Evolutionary conservation across 148 eudicot species (phyloP).

Genomic region (Spergularia marina): DNA sequence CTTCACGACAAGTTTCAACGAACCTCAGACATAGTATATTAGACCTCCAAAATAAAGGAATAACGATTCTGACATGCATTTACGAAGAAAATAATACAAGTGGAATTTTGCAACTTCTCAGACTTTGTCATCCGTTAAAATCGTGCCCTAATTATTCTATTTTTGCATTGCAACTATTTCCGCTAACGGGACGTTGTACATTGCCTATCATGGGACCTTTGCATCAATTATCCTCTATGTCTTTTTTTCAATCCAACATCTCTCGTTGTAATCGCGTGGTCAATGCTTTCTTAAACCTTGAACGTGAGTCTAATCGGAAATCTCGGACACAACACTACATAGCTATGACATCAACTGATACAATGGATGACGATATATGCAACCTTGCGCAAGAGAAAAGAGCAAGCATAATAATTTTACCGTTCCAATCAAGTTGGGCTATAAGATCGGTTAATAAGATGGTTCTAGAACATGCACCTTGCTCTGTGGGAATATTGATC

Average conservation of each 20-base stretch:
- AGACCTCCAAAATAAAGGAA: not conserved
- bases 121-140: constrained; percentile 7
- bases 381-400: constrained; percentile 2
- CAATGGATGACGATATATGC: constrained; percentile 10
- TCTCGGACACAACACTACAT: constrained; percentile 7
- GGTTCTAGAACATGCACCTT: constrained; percentile 43
- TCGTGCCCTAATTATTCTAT: constrained; percentile 9
- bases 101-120: constrained; percentile 19
- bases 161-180: constrained; percentile 20
- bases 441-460: constrained; percentile 27
- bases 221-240: not conserved
- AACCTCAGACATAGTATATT: constrained; percentile 3
- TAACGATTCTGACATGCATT: constrained; percentile 22
- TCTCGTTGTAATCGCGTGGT: constrained; percentile 7
- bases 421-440: not conserved
- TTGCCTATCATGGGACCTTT: constrained; percentile 20
- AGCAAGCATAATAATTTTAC: not conserved
- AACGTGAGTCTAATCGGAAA: constrained; percentile 9
- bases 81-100: constrained; percentile 25
- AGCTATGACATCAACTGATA: not conserved
- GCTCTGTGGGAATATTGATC: constrained; percentile 41
- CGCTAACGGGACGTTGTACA: constrained; percentile 14
- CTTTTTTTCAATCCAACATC: not conserved
- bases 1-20: constrained; percentile 8
- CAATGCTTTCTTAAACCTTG: constrained; percentile 10